Base-by-base conservation (phyloP, 352 stramenopile species). In the Phytophthora cactorum region DNA sequence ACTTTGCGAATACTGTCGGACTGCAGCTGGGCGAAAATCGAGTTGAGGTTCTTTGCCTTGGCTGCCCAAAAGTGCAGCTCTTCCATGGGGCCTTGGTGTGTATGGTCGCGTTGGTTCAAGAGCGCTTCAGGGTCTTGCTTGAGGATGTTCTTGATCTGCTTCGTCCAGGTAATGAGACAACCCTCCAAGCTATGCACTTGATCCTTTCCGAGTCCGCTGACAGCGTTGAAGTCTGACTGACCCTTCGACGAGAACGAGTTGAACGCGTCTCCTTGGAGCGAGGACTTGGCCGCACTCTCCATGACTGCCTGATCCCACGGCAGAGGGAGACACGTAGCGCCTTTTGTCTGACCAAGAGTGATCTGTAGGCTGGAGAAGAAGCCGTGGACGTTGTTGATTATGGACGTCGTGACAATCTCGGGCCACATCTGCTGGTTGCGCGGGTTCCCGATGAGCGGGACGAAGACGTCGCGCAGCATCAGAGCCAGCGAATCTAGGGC, bases 81-180 rank as follows among this genome's bases (percentile, higher is more conserved):
- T 41, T 91, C 89, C 63, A 94, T 81, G 1, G 92, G 92, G 2
- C 89, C 89, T n/a, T 88, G 81, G 52, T 97, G 84, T 10, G 47
- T 47, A 11, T 67, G 38, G n/a, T 77, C 60, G 4, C 80, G 75
- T 38, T 87, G 83, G 64, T 74, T 89, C 14, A 97, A 68, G 1
- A 86, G 55, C 34, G 79, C 73, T 60, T 98, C 92, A 1, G 92
- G 86, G 56, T 98, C 92, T 63, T 95, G 81, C 43, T 95, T 96
- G 1, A 98, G 58, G 15, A 98, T 95, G 65, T 93, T 92, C 61
- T 97, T 97, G 67, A 98, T 97, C 76, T 98, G 93, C 62, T 97
- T 98, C 1, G 93, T 98, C 93, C 93, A 98, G 1, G 88, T 97
- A 59, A 98, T 98, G 0, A 98, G 66, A 25, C 84, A 92, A 2